Evolutionary conservation across 768 basidiomycete genomes (phyloP).

Genomic region (Tylopilus rubrobrunneus): DNA sequence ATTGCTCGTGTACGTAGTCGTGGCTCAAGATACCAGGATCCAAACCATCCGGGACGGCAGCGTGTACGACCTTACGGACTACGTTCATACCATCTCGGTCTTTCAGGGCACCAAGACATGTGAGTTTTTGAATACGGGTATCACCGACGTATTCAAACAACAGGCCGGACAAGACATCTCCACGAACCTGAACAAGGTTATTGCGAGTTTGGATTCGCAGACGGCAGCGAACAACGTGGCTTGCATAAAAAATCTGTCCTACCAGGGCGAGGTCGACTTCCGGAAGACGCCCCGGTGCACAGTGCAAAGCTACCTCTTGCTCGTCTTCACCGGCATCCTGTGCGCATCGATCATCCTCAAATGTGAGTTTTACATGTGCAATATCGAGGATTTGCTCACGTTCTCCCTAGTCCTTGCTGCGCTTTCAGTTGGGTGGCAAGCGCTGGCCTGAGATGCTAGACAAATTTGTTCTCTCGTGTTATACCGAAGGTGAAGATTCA

Average conservation of each 20-base stretch:
- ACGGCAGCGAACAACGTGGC: slow-evolving; percentile 46
- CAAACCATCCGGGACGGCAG: slow-evolving; percentile 51
- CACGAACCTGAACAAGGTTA: slow-evolving; percentile 51
- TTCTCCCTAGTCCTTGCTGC: neutral
- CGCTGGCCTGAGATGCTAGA: slow-evolving; percentile 84
- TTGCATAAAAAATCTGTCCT: slow-evolving; percentile 82
- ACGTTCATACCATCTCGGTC: slow-evolving; percentile 63
- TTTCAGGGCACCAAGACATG: slow-evolving; percentile 50
- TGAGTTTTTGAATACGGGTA: slow-evolving; percentile 59
- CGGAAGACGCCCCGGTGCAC: slow-evolving; percentile 42
- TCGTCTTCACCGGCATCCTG: no score
- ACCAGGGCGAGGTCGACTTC: slow-evolving; percentile 72
- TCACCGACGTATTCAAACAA: slow-evolving; percentile 73
- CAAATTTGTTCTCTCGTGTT: slow-evolving; percentile 93
- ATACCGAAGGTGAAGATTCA: slow-evolving; percentile 95
- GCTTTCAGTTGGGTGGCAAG: slow-evolving; percentile 75
- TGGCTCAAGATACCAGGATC: slow-evolving; percentile 47
- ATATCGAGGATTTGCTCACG: no score
- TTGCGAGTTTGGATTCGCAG: slow-evolving; percentile 48
- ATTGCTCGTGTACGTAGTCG: slow-evolving; percentile 45
- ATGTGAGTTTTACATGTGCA: no score
- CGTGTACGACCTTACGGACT: slow-evolving; percentile 87
- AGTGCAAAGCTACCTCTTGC: no score
- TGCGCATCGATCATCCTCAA: no score
- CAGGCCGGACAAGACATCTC: slow-evolving; percentile 86